phyloP scores from a whole-genome alignment of 495 filamentous ascomycete genomes.

The Pyronema omphalodes region DNA sequence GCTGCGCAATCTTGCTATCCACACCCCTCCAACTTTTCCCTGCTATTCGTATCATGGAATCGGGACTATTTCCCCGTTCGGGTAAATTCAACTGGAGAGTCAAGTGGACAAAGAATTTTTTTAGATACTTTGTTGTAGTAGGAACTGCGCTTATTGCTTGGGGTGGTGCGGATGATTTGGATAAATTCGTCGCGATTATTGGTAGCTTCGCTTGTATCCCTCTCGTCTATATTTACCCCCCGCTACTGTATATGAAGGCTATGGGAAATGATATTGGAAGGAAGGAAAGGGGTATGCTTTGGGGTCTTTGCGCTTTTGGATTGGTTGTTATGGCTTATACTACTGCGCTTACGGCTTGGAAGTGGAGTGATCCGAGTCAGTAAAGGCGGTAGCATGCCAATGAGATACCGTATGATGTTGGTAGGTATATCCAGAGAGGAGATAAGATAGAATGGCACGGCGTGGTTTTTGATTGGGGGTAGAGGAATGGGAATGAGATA shows the following conservation, averaged over 20 bases:
- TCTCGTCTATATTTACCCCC: conserved; percentile 92
- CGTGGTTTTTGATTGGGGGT: too few relatives aligned
- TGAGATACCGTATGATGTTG: too few relatives aligned
- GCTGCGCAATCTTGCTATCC: conserved; percentile 76
- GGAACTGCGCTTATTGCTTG: conserved; percentile 74
- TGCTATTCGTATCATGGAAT: conserved; percentile 58
- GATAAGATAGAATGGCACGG: too few relatives aligned
- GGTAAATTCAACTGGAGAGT: conserved; percentile 91
- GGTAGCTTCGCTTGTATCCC: conserved; percentile 97
- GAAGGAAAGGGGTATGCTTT: conserved; percentile 47
- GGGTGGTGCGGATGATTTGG: conserved; percentile 78
- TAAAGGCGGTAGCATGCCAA: too few relatives aligned
- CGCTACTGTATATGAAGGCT: conserved; percentile 68
- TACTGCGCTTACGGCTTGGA: conserved; percentile 60
- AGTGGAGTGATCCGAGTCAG: conserved; percentile 37
- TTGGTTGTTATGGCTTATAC: conserved; percentile 78
- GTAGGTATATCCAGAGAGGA: too few relatives aligned
- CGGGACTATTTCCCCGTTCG: conserved; percentile 55
- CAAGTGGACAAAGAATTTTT: conserved; percentile 97
- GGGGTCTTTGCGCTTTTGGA: conserved; percentile 61
- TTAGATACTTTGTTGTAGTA: conserved; percentile 79
- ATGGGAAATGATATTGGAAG: conserved; percentile 33
- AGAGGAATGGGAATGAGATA: too few relatives aligned
- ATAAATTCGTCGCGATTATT: conserved; percentile 91
- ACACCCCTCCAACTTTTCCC: conserved; percentile 95